These are phyloP conservation scores for Glycine latifolia DNA, from an alignment of 306 rosid species.

Conservation along the genomic window DNA sequence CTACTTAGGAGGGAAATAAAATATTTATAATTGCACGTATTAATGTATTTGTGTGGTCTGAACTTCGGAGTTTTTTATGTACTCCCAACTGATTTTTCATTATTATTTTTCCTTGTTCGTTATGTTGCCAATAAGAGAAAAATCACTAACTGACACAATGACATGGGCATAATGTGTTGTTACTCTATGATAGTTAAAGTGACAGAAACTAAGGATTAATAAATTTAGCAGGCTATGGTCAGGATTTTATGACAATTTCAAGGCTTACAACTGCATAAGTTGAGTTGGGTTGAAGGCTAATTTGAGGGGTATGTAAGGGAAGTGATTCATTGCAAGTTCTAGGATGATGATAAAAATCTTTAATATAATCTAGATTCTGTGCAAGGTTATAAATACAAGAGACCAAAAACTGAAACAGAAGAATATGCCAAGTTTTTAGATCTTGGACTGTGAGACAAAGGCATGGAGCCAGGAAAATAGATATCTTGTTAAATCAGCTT, in stretches of 20 bases:
- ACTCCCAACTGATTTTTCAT: constrained; percentile 21
- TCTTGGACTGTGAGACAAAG: constrained; percentile 18
- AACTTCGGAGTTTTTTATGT: neutral
- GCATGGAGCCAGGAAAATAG: constrained; percentile 21
- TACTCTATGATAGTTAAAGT: neutral
- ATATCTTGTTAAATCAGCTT: constrained; percentile 10
- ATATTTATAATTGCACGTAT: constrained; percentile 22
- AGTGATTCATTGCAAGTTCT: too few species aligned
- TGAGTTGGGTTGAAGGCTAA: too few species aligned
- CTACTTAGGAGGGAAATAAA: neutral
- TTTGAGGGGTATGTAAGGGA: too few species aligned
- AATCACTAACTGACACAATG: neutral
- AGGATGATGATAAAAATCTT: neutral
- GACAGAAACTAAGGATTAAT: neutral
- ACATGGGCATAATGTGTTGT: neutral
- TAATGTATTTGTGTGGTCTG: constrained; percentile 11
- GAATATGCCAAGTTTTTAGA: constrained; percentile 28
- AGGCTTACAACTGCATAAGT: too few species aligned
- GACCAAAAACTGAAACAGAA: constrained; percentile 38
- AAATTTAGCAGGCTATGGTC: constrained; percentile 19
- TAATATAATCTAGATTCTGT: neutral
- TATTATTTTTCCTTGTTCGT: neutral
- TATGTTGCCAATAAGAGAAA: neutral
- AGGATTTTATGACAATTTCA: neutral
- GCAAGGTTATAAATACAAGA: constrained; percentile 29